Base-by-base conservation (phyloP, 805 yeast species). In the Wickerhamiella azyma region DNA sequence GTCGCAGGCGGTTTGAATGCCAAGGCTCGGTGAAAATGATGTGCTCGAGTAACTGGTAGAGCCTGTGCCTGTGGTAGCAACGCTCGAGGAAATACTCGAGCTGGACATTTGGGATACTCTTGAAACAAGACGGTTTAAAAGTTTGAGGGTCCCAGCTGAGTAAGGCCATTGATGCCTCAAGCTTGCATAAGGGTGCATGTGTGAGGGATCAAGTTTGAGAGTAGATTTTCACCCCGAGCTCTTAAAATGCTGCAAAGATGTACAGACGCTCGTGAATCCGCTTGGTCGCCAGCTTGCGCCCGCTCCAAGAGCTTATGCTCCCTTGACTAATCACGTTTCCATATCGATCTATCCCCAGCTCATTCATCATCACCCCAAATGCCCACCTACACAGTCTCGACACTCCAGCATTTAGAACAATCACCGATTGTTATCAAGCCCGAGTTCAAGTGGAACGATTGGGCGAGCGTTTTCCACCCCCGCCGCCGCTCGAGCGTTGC, bases 361-460 rank as follows among this genome's bases (percentile, higher is more conserved):
- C 24, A 21, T 21, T 21, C 24, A 21, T 21, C 24, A 21, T 21
- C 24, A 21, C 24, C 24, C 7, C 24, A 21, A 7, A 61, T 60
- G 64, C 59, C 64, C 11, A 45, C 41, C 39, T 62, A 61, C 54
- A 49, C 61, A 16, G 29, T 53, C 24, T 55, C 53, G 41, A 52
- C 54, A 47, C 52, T 60, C 47, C 48, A 50, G 19, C 50, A 45
- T 17, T 48, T 60, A 43, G 51, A 56, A 40, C 45, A 52, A 37
- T 54, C 60, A 16, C 55, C 52, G 36, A 52, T 59, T 39, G 59
- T 58, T 16, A 33, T 47, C 37, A 45, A 53, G 43, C 64, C 65
- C 24, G 59, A 56, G 44, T 58, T 61, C 47, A 47, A 48, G 37
- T 55, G 55, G 54, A 48, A 48, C 50, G 55, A 51, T 41, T 52